Percentiles rank a stretch among this genome's conserved stretches.
phyloP scores from a whole-genome alignment of 73 alveolate genomes.

The Paramecium tetraurelia region DNA sequence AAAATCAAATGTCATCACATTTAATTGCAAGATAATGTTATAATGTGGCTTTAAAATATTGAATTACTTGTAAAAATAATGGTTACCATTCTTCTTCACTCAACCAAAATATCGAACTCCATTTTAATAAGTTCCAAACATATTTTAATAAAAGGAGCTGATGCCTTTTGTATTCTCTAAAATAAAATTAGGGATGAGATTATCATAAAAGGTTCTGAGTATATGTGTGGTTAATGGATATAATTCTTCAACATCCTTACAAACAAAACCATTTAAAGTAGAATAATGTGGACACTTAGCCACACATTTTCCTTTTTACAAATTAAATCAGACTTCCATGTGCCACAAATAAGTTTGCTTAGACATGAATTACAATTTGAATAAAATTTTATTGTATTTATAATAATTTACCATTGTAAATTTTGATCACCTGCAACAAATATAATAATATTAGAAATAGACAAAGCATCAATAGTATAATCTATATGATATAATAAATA shows the following conservation, averaged over 20 bases:
- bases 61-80: not conserved
- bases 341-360: not conserved
- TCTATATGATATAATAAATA: not conserved
- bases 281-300: not conserved
- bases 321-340: not conserved
- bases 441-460: not conserved
- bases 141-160: not conserved
- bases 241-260: not conserved
- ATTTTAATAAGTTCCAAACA: not conserved
- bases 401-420: not conserved
- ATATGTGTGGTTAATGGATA: not conserved
- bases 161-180: not conserved
- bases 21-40: not conserved
- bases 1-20: not conserved
- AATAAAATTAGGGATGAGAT: not conserved
- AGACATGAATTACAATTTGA: not conserved
- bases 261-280: not conserved
- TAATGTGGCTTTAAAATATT: not conserved
- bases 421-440: not conserved
- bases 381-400: not conserved
- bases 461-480: not conserved
- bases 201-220: not conserved
- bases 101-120: conserved; percentile 3
- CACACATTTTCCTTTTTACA: not conserved
- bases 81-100: not conserved